phyloP scores from a whole-genome alignment of 2,329 filamentous ascomycete genomes.

The Chlorencoelia australis region DNA sequence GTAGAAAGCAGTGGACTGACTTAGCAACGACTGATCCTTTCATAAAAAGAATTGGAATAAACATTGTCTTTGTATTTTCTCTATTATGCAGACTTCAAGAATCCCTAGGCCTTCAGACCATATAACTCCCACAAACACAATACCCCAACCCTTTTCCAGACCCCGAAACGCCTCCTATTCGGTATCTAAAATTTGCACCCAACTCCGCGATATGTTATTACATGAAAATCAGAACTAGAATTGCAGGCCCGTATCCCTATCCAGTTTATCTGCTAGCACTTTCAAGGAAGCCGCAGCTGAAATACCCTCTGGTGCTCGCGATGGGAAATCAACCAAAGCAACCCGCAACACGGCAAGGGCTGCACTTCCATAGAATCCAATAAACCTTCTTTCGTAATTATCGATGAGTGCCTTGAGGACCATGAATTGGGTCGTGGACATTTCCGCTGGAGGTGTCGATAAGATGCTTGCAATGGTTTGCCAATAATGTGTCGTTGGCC shows the following conservation, averaged over 20 bases:
- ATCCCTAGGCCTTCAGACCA: too few relatives aligned
- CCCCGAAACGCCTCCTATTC: too few relatives aligned
- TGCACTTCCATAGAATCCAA: constrained; percentile 71
- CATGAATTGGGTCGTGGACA: constrained; percentile 64
- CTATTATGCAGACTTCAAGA: too few relatives aligned
- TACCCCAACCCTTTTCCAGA: too few relatives aligned
- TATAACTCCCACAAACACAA: too few relatives aligned
- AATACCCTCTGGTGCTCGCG: constrained; percentile 1
- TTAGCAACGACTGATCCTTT: too few relatives aligned
- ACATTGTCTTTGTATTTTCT: too few relatives aligned
- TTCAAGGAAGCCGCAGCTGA: constrained; percentile 3
- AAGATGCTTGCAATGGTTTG: constrained; percentile 62
- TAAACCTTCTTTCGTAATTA: constrained; percentile 63
- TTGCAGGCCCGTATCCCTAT: constrained; percentile 6
- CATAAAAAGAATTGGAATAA: too few relatives aligned
- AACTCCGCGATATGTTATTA: too few relatives aligned
- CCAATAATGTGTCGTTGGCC: constrained; percentile 77
- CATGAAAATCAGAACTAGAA: too few relatives aligned
- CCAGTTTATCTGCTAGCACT: constrained; percentile 8
- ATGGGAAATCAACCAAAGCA: constrained; percentile 68
- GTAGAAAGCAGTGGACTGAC: too few relatives aligned
- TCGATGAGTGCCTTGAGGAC: constrained; percentile 64
- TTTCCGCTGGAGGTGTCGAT: constrained; percentile 57
- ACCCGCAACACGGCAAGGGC: constrained; percentile 60
- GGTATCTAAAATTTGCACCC: too few relatives aligned